Conservation (phyloP, 164 flowering plant genomes). For the Euptelea pleiosperma region DNA sequence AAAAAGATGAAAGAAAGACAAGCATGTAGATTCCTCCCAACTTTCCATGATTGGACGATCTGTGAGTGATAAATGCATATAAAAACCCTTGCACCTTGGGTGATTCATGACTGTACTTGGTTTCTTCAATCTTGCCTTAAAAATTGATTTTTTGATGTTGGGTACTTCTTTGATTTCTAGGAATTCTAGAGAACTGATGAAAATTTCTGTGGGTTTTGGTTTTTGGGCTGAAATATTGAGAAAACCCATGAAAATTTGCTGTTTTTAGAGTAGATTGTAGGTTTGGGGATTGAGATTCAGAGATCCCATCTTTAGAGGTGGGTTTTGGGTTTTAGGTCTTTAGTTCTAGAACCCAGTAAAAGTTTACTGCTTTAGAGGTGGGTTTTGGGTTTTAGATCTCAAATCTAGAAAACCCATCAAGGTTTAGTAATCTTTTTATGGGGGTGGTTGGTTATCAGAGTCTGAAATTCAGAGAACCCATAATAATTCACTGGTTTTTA, state of each 20-base stretch:
- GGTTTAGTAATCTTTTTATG: background rate
- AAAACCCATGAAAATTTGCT: no score
- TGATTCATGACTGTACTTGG: background rate
- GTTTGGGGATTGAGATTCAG: no score
- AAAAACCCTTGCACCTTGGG: background rate
- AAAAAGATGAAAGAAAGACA: constrained; percentile 9
- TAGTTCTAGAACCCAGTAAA: background rate
- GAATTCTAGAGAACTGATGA: no score
- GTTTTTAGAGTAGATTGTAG: no score
- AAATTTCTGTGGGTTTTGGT: constrained; percentile 10
- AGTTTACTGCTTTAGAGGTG: background rate
- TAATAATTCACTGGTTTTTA: background rate
- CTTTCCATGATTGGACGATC: background rate
- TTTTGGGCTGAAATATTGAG: background rate
- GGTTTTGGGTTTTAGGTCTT: constrained; percentile 1
- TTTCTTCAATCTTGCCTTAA: background rate
- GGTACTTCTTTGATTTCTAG: no score
- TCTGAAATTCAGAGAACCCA: background rate
- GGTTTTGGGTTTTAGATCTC: constrained; percentile 4
- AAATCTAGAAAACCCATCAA: constrained; percentile 1
- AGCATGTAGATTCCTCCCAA: constrained; percentile 11
- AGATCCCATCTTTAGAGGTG: no score
- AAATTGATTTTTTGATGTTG: constrained; percentile 4
- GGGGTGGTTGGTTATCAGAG: constrained; percentile 1
- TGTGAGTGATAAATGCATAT: constrained; percentile 1